These are phyloP conservation scores for Rhizopus sp. DNA, from an alignment of 371 early-diverging fungal genomes.

Conservation along the genomic window DNA sequence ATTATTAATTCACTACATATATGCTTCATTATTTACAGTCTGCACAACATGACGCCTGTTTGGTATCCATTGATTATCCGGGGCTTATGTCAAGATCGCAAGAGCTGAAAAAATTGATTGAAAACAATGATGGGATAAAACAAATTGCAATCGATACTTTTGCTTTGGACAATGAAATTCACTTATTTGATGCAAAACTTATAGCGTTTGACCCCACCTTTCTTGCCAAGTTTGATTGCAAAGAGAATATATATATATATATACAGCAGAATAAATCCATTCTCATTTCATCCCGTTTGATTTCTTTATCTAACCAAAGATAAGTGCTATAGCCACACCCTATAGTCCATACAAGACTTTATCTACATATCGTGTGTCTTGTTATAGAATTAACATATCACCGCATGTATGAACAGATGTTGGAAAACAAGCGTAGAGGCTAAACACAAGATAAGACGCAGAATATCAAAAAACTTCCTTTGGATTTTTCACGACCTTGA, in stretches of 20 bases:
- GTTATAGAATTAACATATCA: too few species aligned
- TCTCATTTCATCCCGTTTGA: too few species aligned
- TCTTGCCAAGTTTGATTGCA: background rate
- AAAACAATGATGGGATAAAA: background rate
- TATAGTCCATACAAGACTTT: too few species aligned
- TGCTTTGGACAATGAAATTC: slow-evolving; percentile 19
- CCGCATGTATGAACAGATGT: too few species aligned
- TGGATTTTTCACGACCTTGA: too few species aligned
- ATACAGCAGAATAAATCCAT: too few species aligned
- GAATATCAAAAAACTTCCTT: too few species aligned
- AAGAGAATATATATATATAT: background rate
- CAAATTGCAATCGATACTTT: slow-evolving; percentile 23
- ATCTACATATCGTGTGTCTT: too few species aligned
- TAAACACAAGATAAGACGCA: too few species aligned
- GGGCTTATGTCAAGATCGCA: slow-evolving; percentile 10
- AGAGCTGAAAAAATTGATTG: slow-evolving; percentile 2
- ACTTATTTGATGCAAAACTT: slow-evolving; percentile 6
- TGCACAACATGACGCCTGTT: slow-evolving; percentile 11
- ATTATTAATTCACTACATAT: slow-evolving; percentile 5
- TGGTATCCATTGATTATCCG: slow-evolving; percentile 19
- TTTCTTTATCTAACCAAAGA: too few species aligned
- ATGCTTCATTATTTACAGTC: slow-evolving; percentile 14
- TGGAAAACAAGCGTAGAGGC: too few species aligned
- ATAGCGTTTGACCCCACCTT: background rate
- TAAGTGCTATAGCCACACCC: too few species aligned